Percentiles rank a stretch among this genome's conserved stretches.
These are phyloP conservation scores for Halophytophthora batemanensis DNA, from an alignment of 352 stramenopile species.

Conservation along the genomic window DNA sequence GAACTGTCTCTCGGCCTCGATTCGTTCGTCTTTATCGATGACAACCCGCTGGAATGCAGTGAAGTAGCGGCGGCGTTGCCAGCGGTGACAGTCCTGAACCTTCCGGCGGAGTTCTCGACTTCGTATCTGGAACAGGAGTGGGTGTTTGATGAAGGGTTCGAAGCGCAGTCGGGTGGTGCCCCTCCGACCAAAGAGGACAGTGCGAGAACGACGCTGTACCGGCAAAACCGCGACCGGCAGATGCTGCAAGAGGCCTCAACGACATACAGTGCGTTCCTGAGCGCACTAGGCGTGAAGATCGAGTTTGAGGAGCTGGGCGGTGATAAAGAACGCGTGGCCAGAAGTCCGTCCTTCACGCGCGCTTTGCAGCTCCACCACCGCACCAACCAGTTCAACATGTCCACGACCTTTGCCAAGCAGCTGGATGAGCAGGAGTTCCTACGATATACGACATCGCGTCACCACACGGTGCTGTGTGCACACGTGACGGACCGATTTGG, in stretches of 20 bases:
- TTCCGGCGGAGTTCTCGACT: constrained; percentile 33
- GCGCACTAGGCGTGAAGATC: constrained; percentile 66
- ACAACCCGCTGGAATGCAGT: constrained; percentile 67
- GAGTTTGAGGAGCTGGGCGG: constrained; percentile 44
- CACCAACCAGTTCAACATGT: constrained; percentile 72
- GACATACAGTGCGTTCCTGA: constrained; percentile 58
- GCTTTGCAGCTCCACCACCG: constrained; percentile 66
- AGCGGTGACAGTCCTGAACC: constrained; percentile 44
- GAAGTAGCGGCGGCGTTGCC: constrained; percentile 49
- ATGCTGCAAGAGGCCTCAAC: constrained; percentile 25
- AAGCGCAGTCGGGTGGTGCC: neutral
- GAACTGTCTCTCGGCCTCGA: constrained; percentile 59
- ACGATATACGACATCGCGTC: constrained; percentile 17
- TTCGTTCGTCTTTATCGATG: constrained; percentile 71
- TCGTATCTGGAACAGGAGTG: constrained; percentile 46
- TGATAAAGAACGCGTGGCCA: constrained; percentile 13
- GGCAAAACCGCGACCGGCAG: constrained; percentile 44
- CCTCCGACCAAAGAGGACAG: constrained; percentile 40
- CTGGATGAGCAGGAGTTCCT: constrained; percentile 30
- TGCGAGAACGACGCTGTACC: constrained; percentile 53
- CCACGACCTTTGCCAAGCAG: constrained; percentile 47
- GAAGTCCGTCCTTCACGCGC: constrained; percentile 30
- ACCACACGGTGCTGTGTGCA: constrained; percentile 38
- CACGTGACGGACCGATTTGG: constrained; percentile 72
- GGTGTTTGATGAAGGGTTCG: constrained; percentile 40